A percentile compares a stretch with the other conserved stretches of the same genome.
phyloP scores from a whole-genome alignment of 2,329 filamentous ascomycete species.

The Akanthomyces lecanii region DNA sequence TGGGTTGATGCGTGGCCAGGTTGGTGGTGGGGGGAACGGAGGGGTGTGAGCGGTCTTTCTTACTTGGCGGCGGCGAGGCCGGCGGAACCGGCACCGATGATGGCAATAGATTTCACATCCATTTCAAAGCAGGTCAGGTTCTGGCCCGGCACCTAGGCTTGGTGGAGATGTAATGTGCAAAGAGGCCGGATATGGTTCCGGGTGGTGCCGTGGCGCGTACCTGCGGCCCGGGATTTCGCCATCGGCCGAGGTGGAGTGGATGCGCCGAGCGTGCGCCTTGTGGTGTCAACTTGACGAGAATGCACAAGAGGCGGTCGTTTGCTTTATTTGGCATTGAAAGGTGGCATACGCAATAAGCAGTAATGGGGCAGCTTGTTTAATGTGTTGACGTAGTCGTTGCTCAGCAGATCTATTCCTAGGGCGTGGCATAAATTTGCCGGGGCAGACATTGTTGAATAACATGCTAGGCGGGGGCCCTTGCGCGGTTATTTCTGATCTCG shows the following conservation, averaged over 20 bases:
- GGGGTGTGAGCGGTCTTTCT: conserved; percentile 1
- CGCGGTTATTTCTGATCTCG: neutral
- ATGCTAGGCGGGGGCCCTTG: neutral
- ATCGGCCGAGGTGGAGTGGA: conserved; percentile 9
- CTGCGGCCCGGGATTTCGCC: conserved; percentile 2
- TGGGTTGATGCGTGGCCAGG: neutral
- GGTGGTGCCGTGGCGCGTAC: conserved; percentile 2
- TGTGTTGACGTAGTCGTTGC: neutral
- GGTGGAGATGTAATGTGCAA: neutral
- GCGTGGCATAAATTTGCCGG: neutral
- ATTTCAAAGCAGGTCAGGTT: conserved; percentile 7
- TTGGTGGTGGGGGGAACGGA: neutral
- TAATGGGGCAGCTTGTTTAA: no score
- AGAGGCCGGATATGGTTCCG: neutral
- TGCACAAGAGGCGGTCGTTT: neutral
- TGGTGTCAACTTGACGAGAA: neutral
- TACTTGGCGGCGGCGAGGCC: conserved; percentile 57
- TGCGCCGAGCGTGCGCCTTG: neutral
- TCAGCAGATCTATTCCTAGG: neutral
- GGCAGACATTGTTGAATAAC: neutral
- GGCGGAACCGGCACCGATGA: conserved; percentile 70
- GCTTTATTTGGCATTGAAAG: no score
- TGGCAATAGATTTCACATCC: conserved; percentile 50
- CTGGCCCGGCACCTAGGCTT: neutral
- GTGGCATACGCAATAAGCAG: no score